phyloP scores from a whole-genome alignment of 2,329 filamentous ascomycete genomes.

The Phoma herbarum region DNA sequence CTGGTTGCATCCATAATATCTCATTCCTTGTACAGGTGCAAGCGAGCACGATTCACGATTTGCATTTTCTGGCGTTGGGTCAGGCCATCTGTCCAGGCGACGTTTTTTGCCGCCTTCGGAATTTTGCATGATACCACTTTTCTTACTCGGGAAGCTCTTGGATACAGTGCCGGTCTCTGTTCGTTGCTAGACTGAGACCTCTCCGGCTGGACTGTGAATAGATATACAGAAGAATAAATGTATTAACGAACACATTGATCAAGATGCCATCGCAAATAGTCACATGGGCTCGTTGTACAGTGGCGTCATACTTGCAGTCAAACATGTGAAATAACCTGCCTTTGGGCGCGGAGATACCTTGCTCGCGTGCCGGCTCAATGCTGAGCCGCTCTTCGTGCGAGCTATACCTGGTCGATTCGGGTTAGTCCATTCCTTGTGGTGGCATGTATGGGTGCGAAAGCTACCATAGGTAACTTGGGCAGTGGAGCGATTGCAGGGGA shows the following conservation, averaged over 20 bases:
- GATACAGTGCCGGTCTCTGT: neutral
- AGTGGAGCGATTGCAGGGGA: no score
- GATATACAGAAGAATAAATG: neutral
- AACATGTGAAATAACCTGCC: neutral
- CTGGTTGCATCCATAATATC: neutral
- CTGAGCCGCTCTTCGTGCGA: neutral
- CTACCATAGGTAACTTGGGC: no score
- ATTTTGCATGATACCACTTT: constrained; percentile 17
- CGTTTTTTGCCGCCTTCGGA: neutral
- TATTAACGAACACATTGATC: no score
- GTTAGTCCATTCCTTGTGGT: neutral
- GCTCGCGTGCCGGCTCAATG: neutral
- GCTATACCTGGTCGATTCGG: neutral
- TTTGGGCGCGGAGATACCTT: neutral
- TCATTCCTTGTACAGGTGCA: neutral
- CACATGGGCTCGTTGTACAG: neutral
- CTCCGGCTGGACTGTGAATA: neutral
- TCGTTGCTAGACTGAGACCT: neutral
- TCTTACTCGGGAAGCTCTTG: neutral
- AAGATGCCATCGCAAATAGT: no score
- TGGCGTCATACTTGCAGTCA: neutral
- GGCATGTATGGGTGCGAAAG: neutral
- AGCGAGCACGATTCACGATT: constrained; percentile 8
- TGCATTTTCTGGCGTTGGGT: constrained; percentile 19
- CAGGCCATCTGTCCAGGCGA: constrained; percentile 5